Evolutionary conservation across 306 rosid species (phyloP), one percentile per base, ranked within the genome.

Genomic region (Prunus armeniaca): DNA sequence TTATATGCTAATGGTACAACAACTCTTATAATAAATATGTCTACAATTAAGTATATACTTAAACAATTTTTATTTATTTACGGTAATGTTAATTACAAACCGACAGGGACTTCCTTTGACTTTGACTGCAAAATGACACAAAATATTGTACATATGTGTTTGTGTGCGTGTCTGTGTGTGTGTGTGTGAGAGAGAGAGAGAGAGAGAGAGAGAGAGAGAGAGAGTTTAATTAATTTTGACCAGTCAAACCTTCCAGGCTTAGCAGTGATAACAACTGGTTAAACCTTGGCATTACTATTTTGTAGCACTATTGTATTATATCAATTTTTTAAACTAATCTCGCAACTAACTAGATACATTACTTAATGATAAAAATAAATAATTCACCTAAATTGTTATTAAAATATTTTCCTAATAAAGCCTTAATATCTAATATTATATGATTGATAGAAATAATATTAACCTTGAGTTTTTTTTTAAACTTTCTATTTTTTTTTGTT

Each of bases 191-290:
- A 25, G 9, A 60, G 34, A 25, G 18, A 3, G n/a, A n/a, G 34
- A 56, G 12, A 56, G 5, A 20, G 62, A 56, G 13, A 55, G 14
- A 28, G 27, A 25, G 27, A 28, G 30, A 3, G 3, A 51, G 27
- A 38, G 19, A 18, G 45, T 41, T 65, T 24, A 25, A 57, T 19
- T 58, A 3, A 43, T 12, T 72, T 79, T 66, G 78, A 79, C 82
- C 73, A 54, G 82, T 72, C 82, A 79, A 79, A 79, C 73, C 58
- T 43, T 61, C 46, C n/a, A 19, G 56, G 45, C 9, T 3, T 62
- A 34, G 47, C 68, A 50, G 55, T 28, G 12, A 20, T 63, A 71
- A 65, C 20, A 28, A 13, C 9, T 28, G 5, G 20, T 62, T 27
- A 62, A 24, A 19, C 25, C 47, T 20, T 32, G 15, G 12, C 34